Percentiles rank a stretch among this genome's conserved stretches.
These are phyloP conservation scores for Platismatia glauca DNA, from an alignment of 495 filamentous ascomycete species.

Conservation along the genomic window DNA sequence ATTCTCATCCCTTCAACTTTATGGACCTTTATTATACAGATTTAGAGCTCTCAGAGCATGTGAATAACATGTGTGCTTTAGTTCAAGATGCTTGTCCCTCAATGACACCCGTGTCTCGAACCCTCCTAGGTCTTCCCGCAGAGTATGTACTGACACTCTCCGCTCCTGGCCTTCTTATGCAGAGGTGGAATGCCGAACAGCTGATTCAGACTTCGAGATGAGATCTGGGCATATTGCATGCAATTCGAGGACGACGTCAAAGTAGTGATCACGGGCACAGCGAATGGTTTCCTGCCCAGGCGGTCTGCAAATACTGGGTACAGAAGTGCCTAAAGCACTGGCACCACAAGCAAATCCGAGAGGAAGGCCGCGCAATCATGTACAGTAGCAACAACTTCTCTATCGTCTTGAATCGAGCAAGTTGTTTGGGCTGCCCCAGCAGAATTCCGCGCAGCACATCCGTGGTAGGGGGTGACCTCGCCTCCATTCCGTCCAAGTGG, in stretches of 20 bases:
- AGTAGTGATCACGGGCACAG: not conserved
- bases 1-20: not conserved
- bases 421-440: not conserved
- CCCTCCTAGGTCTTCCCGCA: not conserved
- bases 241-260: not conserved
- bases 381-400: not conserved
- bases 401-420: slow-evolving; percentile 1
- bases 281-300: not conserved
- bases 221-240: not conserved
- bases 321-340: not conserved
- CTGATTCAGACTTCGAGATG: not conserved
- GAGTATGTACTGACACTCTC: not conserved
- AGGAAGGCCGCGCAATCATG: not conserved
- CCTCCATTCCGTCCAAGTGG: slow-evolving; percentile 6
- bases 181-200: not conserved
- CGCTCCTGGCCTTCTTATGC: not conserved
- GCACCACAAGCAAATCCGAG: not conserved
- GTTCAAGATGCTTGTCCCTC: not conserved
- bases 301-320: not conserved
- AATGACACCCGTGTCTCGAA: not conserved
- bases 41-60: not conserved
- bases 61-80: not conserved
- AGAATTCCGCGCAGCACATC: not conserved
- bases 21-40: not conserved
- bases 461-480: not conserved